A percentile compares a stretch with the other conserved stretches of the same genome.
Evolutionary conservation across 805 yeast genomes (phyloP).

Genomic region (Saccharomyces jurei): DNA sequence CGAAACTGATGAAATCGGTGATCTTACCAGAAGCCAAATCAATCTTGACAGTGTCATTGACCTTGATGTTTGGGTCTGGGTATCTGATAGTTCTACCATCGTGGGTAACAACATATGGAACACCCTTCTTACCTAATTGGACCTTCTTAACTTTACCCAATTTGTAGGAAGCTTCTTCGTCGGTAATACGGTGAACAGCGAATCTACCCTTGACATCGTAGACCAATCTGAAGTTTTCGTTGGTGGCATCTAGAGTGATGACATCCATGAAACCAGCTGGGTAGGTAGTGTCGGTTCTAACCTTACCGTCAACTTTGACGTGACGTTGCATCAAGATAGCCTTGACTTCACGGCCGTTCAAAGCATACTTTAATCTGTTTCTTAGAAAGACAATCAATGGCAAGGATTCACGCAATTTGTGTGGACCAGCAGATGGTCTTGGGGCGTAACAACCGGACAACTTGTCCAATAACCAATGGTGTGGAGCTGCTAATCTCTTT

Average conservation of each 20-base stretch:
- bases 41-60: constrained; percentile 96
- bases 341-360: constrained; percentile 98
- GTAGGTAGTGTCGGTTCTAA: constrained; percentile 97
- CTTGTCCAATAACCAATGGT: constrained; percentile 99
- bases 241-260: constrained; percentile 92
- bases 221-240: constrained; percentile 98
- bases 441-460: constrained; percentile 99
- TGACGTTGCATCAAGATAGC: constrained; percentile 97
- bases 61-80: constrained; percentile 96
- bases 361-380: constrained; percentile 98
- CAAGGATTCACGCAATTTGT: constrained; percentile 95
- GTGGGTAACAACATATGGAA: constrained; percentile 98
- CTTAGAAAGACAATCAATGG: constrained; percentile 95
- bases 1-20: constrained; percentile 81
- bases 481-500: constrained; percentile 99
- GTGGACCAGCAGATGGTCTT: constrained; percentile 99
- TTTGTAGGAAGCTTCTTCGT: constrained; percentile 97
- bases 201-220: constrained; percentile 99
- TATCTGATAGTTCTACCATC: constrained; percentile 99
- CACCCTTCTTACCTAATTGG: constrained; percentile 96
- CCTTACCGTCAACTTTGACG: constrained; percentile 98
- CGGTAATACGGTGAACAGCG: constrained; percentile 98
- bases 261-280: constrained; percentile 99
- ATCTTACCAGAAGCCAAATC: constrained; percentile 95
- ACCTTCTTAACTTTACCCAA: constrained; percentile 97